Conservation (phyloP, 495 filamentous ascomycete species). For the Aspergillus funiculosus region DNA sequence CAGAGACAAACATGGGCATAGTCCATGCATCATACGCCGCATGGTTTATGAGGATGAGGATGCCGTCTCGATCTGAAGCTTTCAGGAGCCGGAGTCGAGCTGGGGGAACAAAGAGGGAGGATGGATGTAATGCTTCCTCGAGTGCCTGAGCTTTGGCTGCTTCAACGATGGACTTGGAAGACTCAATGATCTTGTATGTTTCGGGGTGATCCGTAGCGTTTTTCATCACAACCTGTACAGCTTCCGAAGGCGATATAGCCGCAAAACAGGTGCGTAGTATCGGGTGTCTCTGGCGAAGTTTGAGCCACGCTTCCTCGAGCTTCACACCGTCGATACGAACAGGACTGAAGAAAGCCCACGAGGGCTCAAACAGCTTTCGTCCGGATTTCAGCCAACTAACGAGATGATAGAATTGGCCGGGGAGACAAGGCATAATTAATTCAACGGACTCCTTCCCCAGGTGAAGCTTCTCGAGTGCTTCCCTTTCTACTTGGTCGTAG, state of each 20-base stretch:
- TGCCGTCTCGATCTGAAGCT: conserved; percentile 20
- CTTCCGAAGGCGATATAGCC: conserved; percentile 33
- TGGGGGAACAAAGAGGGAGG: conserved; percentile 26
- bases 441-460: conserved; percentile 42
- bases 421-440: conserved; percentile 53
- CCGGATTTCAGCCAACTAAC: conserved; percentile 59
- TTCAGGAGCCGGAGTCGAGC: conserved; percentile 23
- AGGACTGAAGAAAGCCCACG: conserved; percentile 48
- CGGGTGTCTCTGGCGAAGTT: conserved; percentile 45
- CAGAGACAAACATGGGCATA: conserved; percentile 25
- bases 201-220: conserved; percentile 13
- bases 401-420: conserved; percentile 69
- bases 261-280: conserved; percentile 61
- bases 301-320: conserved; percentile 50
- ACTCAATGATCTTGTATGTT: conserved; percentile 23
- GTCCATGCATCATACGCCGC: conserved; percentile 35
- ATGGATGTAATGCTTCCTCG: conserved; percentile 20
- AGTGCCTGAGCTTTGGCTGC: conserved; percentile 17
- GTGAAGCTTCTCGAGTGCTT: conserved; percentile 32
- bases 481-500: conserved; percentile 21
- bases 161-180: conserved; percentile 8
- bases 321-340: conserved; percentile 29
- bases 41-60: conserved; percentile 30
- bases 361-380: conserved; percentile 56
- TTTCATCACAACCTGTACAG: conserved; percentile 34